Evolutionary conservation across 2,329 filamentous ascomycete species (phyloP), one percentile per base, ranked within the genome.

Genomic region (Magnaporthiopsis incrustans): DNA sequence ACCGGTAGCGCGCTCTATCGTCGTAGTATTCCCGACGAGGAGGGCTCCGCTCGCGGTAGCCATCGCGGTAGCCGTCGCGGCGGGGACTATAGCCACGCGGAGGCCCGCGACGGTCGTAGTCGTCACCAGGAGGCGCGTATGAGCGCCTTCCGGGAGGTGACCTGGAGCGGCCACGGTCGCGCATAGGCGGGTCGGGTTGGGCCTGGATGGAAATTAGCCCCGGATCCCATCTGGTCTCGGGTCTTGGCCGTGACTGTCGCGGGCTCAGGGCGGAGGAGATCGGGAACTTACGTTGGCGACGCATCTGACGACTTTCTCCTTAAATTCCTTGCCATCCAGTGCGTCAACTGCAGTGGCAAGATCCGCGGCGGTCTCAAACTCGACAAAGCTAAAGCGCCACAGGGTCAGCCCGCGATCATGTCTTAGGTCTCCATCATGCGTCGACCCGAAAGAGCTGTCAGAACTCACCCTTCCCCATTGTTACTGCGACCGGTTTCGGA

Each of bases 401-500:
- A 59, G 44, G 27, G 63, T 70, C 64, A 68, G 68, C 57, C 44
- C 14, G 57, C 22, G 22, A 10, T 60, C 62, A 33, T 58, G 18
- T 14, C 15, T 30, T 30, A 26, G 18, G 14, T 18, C 32, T 30
- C 32, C n/a, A 56, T 32, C 57, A 50, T 25, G 44, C 4, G n/a
- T 25, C 7, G n/a, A 25, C 12, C 12, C 44, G n/a, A 53, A 53
- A n/a, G 30, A 50, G 27, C 15, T 25, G 22, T 26, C 59, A 15
- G n/a, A 6, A 82, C 89, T 78, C 78, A 97, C 92, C 94, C 94
- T 85, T 90, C 91, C 69, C 92, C 92, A 76, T 96, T 92, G 69
- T 89, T 90, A 75, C 96, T 93, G 73, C 94, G 92, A 71, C 89
- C 89, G 66, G 96, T 96, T 80, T 99, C 95, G 69, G 93, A 97